These are phyloP conservation scores for Artemisia argyi DNA, from an alignment of 129 eudicot species.

Conservation along the genomic window DNA sequence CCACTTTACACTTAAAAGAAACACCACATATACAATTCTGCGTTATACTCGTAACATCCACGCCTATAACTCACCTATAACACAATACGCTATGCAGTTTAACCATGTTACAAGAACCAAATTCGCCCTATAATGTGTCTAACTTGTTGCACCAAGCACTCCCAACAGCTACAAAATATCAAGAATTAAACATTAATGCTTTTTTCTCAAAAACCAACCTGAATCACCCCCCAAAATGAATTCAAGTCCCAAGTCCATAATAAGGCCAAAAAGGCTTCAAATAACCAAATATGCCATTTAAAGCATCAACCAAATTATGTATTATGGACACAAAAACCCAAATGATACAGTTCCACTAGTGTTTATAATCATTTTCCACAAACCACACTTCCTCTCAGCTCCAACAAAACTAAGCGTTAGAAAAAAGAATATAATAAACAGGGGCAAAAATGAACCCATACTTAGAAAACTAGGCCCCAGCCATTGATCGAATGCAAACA, in stretches of 20 bases:
- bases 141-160: too few species aligned
- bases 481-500: conserved; percentile 17
- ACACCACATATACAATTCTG: too few species aligned
- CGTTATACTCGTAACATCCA: too few species aligned
- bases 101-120: too few species aligned
- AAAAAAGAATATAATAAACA: neutral
- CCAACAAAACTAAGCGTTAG: conserved; percentile 28
- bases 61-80: too few species aligned
- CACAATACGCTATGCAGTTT: too few species aligned
- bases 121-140: too few species aligned
- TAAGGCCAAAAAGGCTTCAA: too few species aligned
- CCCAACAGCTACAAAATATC: too few species aligned
- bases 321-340: conserved; percentile 18
- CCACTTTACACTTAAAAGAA: too few species aligned
- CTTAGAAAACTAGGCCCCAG: conserved; percentile 26
- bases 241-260: neutral
- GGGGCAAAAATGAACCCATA: conserved; percentile 35
- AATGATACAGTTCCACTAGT: conserved; percentile 22
- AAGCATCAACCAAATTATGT: conserved; percentile 15
- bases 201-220: too few species aligned
- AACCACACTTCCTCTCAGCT: conserved; percentile 24
- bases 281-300: neutral
- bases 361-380: conserved; percentile 19
- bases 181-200: too few species aligned
- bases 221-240: neutral